phyloP scores from a whole-genome alignment of 2,329 filamentous ascomycete genomes.

The Clonostachys chloroleuca region DNA sequence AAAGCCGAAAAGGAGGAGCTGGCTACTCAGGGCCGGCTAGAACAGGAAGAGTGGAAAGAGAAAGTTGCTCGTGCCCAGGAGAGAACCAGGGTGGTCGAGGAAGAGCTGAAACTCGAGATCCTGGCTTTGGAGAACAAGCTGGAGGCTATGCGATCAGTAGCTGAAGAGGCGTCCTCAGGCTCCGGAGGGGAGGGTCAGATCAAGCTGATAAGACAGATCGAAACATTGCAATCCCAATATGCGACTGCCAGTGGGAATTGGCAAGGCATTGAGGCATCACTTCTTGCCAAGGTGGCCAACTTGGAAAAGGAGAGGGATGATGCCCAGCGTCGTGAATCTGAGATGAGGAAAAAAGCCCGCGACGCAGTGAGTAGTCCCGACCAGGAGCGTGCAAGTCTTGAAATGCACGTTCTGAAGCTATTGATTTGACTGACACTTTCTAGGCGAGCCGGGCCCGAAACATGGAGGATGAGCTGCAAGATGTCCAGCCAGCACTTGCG shows the following conservation, averaged over 20 bases:
- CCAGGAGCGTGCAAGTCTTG: too few species aligned
- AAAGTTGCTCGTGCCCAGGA: slow-evolving; percentile 71
- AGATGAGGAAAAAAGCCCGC: slow-evolving; percentile 83
- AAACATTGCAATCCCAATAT: slow-evolving; percentile 94
- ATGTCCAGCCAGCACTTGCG: slow-evolving; percentile 58
- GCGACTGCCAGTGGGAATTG: slow-evolving; percentile 93
- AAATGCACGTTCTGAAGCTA: not conserved
- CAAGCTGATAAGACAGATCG: slow-evolving; percentile 88
- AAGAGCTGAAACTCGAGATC: slow-evolving; percentile 76
- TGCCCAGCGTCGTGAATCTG: slow-evolving; percentile 73
- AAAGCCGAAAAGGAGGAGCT: slow-evolving; percentile 75
- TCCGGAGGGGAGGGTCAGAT: slow-evolving; percentile 78
- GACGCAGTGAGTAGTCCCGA: slow-evolving; percentile 62
- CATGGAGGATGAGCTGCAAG: slow-evolving; percentile 80
- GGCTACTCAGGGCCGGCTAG: slow-evolving; percentile 63
- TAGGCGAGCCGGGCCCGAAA: slow-evolving; percentile 61
- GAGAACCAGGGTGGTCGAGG: slow-evolving; percentile 61
- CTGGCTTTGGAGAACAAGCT: slow-evolving; percentile 82
- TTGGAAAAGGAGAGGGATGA: slow-evolving; percentile 93
- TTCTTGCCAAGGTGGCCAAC: slow-evolving; percentile 70
- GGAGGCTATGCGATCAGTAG: slow-evolving; percentile 77
- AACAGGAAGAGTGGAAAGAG: slow-evolving; percentile 69
- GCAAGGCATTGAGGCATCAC: slow-evolving; percentile 88
- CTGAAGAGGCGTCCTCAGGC: slow-evolving; percentile 85
- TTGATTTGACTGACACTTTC: slow-evolving; percentile 7